Evolutionary conservation across 2,329 filamentous ascomycete genomes (phyloP).

Genomic region (Cladosporium sp.): DNA sequence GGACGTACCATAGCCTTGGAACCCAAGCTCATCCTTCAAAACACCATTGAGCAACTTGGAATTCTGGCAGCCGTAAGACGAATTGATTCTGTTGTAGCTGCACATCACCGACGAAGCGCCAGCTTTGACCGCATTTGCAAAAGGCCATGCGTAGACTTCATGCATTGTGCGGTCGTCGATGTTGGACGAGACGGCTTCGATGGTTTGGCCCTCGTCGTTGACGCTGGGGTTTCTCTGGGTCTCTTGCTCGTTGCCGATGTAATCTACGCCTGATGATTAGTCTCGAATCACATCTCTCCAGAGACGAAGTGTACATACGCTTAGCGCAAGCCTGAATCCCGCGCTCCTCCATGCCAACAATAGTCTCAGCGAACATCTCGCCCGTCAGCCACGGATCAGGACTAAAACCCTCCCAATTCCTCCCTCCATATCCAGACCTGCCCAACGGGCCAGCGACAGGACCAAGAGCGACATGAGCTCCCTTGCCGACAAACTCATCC

Average conservation of each 20-base stretch:
- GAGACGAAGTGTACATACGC: constrained; percentile 39
- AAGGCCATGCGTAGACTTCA: constrained; percentile 42
- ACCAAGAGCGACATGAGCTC: constrained; percentile 56
- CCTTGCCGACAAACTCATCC: constrained; percentile 22
- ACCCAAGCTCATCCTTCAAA: constrained; percentile 68
- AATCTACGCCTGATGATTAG: constrained; percentile 64
- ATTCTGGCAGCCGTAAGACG: constrained; percentile 59
- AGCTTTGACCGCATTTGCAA: constrained; percentile 28
- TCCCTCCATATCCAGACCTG: constrained; percentile 18
- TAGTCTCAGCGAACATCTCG: constrained; percentile 56
- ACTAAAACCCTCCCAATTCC: constrained; percentile 41
- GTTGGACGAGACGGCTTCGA: constrained; percentile 30
- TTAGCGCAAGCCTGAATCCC: constrained; percentile 44
- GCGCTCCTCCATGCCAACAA: constrained; percentile 39
- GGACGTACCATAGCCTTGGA: constrained; percentile 53
- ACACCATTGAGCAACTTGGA: constrained; percentile 64
- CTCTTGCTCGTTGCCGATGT: constrained; percentile 51
- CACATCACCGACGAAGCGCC: constrained; percentile 32
- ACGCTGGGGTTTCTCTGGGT: constrained; percentile 16
- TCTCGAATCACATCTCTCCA: constrained; percentile 42
- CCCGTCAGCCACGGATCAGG: constrained; percentile 62
- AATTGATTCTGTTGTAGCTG: constrained; percentile 58
- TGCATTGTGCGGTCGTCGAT: constrained; percentile 60
- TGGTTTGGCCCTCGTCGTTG: constrained; percentile 26
- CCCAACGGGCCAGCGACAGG: constrained; percentile 39